Evolutionary conservation across 202 grass and related monocot species (phyloP), one percentile per base, ranked within the genome.

Genomic region (Cymbopogon flexuosus): DNA sequence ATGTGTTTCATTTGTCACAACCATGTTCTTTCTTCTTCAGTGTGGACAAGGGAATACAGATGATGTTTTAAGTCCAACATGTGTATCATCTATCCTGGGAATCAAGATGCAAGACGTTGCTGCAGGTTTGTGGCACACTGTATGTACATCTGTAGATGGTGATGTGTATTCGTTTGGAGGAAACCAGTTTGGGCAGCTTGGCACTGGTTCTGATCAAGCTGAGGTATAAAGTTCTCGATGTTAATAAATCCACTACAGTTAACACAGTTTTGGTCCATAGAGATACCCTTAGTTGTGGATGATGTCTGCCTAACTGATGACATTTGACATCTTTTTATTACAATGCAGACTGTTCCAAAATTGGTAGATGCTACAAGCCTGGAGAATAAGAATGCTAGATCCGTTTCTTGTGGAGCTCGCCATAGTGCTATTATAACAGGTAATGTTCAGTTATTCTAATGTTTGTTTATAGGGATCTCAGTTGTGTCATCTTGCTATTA

Each of bases 391-490:
- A 93, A 91, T 27, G 90, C 89, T 57, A 90, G 85, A 78, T 23
- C 87, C 19, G 90, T 99, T 76, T 96, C 96, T 67, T 99, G 96
- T 87, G 96, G 96, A 69, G 96, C 96, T 64, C 88, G 96, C 23
- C 96, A 99, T 65, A 99, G 90, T 83, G 87, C 96, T 47, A 96
- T 99, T 77, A 91, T 96, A 76, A 99, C 96, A 85, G 96, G 96
- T 99, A 93, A 16, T 6, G 63, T 63, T 13, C 0, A 21, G 31
- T 47, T 60, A 5, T 56, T 62, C 24, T 27, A 27, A 27, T 27
- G 27, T 27, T 27, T 27, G 27, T 27, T 27, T 27, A 27, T 27
- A 27, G 27, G 27, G 27, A 27, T 27, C 27, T 27, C 27, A 27
- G 27, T 27, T 27, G 27, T 27, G 27, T 27, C 27, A 27, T 27